These are phyloP conservation scores for Puccinia polysora DNA, from an alignment of 1,284 basidiomycete species.

Conservation along the genomic window DNA sequence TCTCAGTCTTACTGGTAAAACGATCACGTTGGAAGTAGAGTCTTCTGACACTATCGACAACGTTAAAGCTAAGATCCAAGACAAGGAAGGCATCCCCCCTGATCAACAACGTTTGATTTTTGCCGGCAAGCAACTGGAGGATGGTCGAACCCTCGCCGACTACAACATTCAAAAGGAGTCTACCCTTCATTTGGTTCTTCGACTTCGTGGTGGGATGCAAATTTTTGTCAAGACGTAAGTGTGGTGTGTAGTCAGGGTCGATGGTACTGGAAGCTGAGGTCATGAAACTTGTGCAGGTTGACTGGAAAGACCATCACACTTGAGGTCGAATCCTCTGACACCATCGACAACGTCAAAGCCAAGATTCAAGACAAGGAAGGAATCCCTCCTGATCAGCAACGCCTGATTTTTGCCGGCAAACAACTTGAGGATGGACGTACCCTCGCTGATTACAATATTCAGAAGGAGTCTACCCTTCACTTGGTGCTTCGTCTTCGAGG, in stretches of 20 bases:
- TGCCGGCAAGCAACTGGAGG: conserved; percentile 56
- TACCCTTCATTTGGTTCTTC: conserved; percentile 90
- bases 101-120: no score
- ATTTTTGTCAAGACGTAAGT: conserved; percentile 20
- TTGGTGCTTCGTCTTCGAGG: conserved; percentile 79
- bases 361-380: conserved; percentile 63
- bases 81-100: no score
- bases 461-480: conserved; percentile 93
- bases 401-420: conserved; percentile 56
- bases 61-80: no score
- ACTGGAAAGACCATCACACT: conserved; percentile 57
- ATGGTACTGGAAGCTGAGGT: conserved; percentile 43
- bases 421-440: conserved; percentile 55
- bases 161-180: conserved; percentile 96
- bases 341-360: conserved; percentile 62
- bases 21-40: conserved; percentile 56
- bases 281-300: conserved; percentile 49
- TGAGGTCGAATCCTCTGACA: conserved; percentile 61
- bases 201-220: conserved; percentile 64
- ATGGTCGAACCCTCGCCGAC: conserved; percentile 58
- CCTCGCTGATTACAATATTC: conserved; percentile 79
- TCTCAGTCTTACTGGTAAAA: background rate
- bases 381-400: conserved; percentile 63
- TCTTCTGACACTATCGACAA: no score
- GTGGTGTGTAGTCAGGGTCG: conserved; percentile 45